Evolutionary conservation across 345 rosid genomes (phyloP).

Genomic region (Noccaea bulbosa): DNA sequence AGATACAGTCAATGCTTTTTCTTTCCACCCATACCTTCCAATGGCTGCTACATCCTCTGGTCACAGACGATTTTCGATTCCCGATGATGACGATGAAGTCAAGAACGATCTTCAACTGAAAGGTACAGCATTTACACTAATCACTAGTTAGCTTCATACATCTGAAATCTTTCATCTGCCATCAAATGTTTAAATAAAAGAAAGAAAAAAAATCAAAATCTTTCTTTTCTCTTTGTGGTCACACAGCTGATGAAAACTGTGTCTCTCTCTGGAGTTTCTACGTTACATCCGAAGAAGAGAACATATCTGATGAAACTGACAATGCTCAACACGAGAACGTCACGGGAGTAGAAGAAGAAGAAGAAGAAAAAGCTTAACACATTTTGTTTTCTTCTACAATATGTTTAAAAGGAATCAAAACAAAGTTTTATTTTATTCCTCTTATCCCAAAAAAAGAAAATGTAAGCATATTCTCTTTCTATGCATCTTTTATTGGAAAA

Average conservation of each 20-base stretch:
- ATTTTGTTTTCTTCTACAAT: not conserved
- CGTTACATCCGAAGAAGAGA: conserved; percentile 43
- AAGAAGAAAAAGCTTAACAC: conserved; percentile 3
- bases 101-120: conserved; percentile 47
- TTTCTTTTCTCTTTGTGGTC: not conserved
- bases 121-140: conserved; percentile 48
- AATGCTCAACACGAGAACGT: conserved; percentile 21
- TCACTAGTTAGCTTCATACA: not conserved
- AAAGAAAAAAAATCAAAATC: not conserved
- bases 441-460: conserved; percentile 1
- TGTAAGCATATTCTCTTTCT: not conserved
- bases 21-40: conserved; percentile 90
- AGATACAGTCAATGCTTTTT: conserved; percentile 87
- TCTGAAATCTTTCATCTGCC: not conserved
- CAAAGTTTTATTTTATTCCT: not conserved
- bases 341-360: conserved; percentile 21
- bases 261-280: conserved; percentile 83
- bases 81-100: conserved; percentile 57
- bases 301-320: conserved; percentile 20
- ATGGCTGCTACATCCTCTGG: conserved; percentile 97
- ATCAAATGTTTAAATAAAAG: not conserved
- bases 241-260: conserved; percentile 65
- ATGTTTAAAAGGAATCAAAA: conserved; percentile 2
- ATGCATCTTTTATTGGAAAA: conserved; percentile 20
- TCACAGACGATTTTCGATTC: conserved; percentile 72